phyloP scores from a whole-genome alignment of 2,329 filamentous ascomycete species.

The Phoma sp. region DNA sequence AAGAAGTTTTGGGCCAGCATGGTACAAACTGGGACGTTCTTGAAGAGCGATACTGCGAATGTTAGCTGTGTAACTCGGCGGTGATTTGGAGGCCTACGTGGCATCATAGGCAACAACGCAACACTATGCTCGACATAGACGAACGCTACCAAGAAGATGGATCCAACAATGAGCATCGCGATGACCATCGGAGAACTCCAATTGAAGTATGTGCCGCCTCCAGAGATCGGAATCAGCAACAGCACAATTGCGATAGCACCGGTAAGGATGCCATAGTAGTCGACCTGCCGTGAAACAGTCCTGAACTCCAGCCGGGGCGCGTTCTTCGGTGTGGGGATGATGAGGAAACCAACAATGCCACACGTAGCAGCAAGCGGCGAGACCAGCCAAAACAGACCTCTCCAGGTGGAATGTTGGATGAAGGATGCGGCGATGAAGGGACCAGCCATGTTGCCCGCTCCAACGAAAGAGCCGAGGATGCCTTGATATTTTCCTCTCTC shows the following conservation, averaged over 20 bases:
- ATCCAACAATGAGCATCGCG: conserved; percentile 62
- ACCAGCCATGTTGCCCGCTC: conserved; percentile 31
- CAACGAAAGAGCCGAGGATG: conserved; percentile 34
- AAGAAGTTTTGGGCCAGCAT: conserved; percentile 66
- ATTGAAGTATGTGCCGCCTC: conserved; percentile 63
- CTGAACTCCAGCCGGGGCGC: conserved; percentile 48
- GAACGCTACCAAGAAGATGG: conserved; percentile 56
- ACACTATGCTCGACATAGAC: conserved; percentile 58
- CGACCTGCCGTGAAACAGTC: conserved; percentile 49
- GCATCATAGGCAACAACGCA: conserved; percentile 64
- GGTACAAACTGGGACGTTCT: conserved; percentile 58
- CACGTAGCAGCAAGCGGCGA: conserved; percentile 23
- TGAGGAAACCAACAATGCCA: conserved; percentile 19
- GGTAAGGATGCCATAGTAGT: conserved; percentile 63
- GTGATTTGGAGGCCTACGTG: conserved; percentile 40
- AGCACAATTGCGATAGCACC: conserved; percentile 64
- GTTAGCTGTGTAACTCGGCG: background rate
- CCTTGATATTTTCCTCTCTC: conserved; percentile 49
- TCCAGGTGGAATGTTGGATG: conserved; percentile 26
- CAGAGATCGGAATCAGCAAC: conserved; percentile 68
- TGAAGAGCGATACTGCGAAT: conserved; percentile 58
- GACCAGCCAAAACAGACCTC: conserved; percentile 30
- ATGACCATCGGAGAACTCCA: conserved; percentile 65
- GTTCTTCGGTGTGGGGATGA: conserved; percentile 51
- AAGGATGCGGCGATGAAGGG: conserved; percentile 36